phyloP scores from a whole-genome alignment of 2,329 filamentous ascomycete species.

The Apiospora sp. region DNA sequence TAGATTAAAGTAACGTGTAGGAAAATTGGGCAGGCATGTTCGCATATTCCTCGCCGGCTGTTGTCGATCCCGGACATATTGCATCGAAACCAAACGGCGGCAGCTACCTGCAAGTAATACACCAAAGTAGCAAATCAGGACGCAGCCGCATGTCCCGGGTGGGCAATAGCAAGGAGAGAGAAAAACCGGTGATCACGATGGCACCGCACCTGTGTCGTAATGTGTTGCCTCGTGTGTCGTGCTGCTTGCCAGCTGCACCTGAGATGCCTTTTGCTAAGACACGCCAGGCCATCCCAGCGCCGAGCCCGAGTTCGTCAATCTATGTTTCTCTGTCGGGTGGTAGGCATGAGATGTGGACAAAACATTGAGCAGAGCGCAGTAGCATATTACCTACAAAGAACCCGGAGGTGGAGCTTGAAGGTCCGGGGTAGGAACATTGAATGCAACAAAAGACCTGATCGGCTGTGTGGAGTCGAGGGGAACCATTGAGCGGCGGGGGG shows the following conservation, averaged over 20 bases:
- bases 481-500: background rate
- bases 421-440: background rate
- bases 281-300: background rate
- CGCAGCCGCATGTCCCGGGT: background rate
- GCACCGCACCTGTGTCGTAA: constrained; percentile 12
- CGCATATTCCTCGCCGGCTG: background rate
- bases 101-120: background rate
- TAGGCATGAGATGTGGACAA: background rate
- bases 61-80: background rate
- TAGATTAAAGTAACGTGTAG: background rate
- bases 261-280: background rate
- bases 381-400: background rate
- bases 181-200: background rate
- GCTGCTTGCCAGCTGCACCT: background rate
- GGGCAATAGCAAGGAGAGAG: background rate
- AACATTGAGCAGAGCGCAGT: background rate
- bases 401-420: constrained; percentile 16
- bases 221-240: constrained; percentile 11
- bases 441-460: constrained; percentile 4
- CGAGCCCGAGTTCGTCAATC: background rate
- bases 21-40: background rate
- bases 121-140: background rate
- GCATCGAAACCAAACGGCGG: background rate
- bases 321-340: too few species aligned
- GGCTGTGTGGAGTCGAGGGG: constrained; percentile 18